A percentile compares a stretch with the other conserved stretches of the same genome.
Evolutionary conservation across 352 stramenopile genomes (phyloP).

Genomic region (Phytophthora melonis): DNA sequence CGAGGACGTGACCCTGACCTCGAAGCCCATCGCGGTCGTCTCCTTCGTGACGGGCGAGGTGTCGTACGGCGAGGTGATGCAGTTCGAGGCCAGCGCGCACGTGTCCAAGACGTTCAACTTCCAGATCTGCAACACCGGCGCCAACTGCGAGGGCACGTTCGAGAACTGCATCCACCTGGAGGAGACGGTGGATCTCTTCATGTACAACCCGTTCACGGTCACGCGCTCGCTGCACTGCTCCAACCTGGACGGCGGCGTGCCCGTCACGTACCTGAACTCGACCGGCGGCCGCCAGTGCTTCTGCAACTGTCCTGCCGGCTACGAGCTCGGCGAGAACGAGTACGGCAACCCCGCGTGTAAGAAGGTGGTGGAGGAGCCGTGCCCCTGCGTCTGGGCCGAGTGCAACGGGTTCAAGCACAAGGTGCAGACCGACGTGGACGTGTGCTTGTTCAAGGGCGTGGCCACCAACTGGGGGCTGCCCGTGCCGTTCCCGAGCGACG

Average conservation of each 20-base stretch:
- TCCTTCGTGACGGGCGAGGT: conserved; percentile 50
- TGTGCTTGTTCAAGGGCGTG: conserved; percentile 50
- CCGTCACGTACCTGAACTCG: conserved; percentile 55
- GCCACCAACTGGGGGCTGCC: conserved; percentile 48
- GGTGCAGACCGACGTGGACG: conserved; percentile 28
- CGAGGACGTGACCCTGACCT: conserved; percentile 5
- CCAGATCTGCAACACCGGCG: conserved; percentile 34
- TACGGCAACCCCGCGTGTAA: conserved; percentile 38
- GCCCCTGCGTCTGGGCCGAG: conserved; percentile 59
- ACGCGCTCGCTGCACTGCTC: conserved; percentile 49
- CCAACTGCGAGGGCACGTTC: conserved; percentile 27
- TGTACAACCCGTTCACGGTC: conserved; percentile 72
- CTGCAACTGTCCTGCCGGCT: conserved; percentile 59
- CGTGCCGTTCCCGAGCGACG: conserved; percentile 63
- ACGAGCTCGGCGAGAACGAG: conserved; percentile 30
- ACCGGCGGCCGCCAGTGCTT: conserved; percentile 57
- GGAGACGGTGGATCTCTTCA: conserved; percentile 56
- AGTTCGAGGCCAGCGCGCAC: conserved; percentile 37
- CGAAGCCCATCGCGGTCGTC: conserved; percentile 47
- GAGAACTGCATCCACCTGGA: conserved; percentile 48
- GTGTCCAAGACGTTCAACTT: conserved; percentile 57
- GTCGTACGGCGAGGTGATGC: conserved; percentile 46
- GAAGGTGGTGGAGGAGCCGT: conserved; percentile 37
- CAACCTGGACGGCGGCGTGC: conserved; percentile 47
- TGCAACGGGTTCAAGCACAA: conserved; percentile 39